Percentiles rank a stretch among this genome's conserved stretches.
Conservation (phyloP, 495 filamentous ascomycete genomes). For the Podospora conica region DNA sequence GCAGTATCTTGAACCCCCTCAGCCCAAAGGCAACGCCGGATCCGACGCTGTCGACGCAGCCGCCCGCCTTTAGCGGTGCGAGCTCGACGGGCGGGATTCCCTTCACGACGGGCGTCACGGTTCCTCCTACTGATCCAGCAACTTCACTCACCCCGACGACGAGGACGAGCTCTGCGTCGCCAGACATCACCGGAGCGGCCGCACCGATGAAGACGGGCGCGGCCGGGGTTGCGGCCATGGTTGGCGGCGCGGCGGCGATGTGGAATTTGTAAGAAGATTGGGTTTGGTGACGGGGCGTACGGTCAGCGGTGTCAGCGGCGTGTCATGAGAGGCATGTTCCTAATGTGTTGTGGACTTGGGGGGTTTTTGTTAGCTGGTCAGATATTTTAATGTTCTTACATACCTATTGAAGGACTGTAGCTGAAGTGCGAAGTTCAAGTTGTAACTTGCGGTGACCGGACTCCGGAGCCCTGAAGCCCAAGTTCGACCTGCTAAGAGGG, state of each 20-base stretch:
- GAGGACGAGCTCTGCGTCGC: conserved; percentile 21
- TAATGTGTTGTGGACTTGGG: background rate
- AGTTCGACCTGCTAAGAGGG: too few species aligned
- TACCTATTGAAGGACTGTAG: background rate
- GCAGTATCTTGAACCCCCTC: conserved; percentile 57
- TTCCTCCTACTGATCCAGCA: conserved; percentile 13
- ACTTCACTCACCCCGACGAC: conserved; percentile 19
- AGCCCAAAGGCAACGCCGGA: conserved; percentile 43
- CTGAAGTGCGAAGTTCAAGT: too few species aligned
- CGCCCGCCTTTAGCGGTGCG: conserved; percentile 48
- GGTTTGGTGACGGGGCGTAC: background rate
- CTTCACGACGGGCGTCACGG: conserved; percentile 38
- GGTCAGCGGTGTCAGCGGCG: background rate
- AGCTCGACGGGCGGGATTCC: conserved; percentile 37
- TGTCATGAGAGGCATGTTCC: background rate
- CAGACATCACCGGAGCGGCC: conserved; percentile 12
- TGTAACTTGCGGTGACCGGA: too few species aligned
- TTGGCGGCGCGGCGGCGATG: conserved; percentile 32
- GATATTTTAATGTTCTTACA: background rate
- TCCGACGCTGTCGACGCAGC: conserved; percentile 37
- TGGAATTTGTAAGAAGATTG: background rate
- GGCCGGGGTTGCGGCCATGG: conserved; percentile 31
- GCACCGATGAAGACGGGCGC: conserved; percentile 24
- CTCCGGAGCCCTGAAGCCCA: too few species aligned
- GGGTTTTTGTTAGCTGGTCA: background rate